Evolutionary conservation across 768 basidiomycete species (phyloP), one percentile per base, ranked within the genome.

Genomic region (Neoboletus subvelutipes): DNA sequence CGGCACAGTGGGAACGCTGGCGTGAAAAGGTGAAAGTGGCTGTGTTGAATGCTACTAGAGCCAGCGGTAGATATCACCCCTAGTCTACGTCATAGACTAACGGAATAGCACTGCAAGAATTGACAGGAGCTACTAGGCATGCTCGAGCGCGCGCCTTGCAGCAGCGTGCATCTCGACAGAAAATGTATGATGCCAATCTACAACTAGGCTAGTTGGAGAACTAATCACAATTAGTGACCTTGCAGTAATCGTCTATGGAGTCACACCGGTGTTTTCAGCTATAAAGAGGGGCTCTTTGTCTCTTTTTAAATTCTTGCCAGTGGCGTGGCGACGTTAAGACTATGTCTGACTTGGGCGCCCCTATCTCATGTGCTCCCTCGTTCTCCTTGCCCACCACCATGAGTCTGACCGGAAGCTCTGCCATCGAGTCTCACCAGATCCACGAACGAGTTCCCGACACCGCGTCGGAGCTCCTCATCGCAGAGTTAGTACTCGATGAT

Each of bases 401-500:
- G 66, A 36, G 20, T 33, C 39, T 52, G 24, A 40, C 18, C 24
- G 52, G 55, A 33, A 50, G 34, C 56, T 59, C 54, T 65, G 50
- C 40, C 51, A 46, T 50, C 39, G 67, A 67, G 56, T 18, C 29
- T 41, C 55, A 59, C 13, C 40, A 5, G 43, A 15, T 22, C 57
- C 13, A 36, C 43, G 62, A 50, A 12, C 45, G 20, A 31, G 18
- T 4, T 48, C 20, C 29, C 13, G 80, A 82, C 57, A n/a, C 65
- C 3, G 74, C 71, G 11, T 74, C 76, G 20, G 67, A 74, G 24
- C 62, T 75, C 9, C 70, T 83, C 43, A 72, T 78, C 36, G 73
- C 76, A 1, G 69, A 76, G 52, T 72, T 81, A 43, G 60, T 64
- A 4, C 72, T 81, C 34, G 66, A 74, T n/a, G 80, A 82, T 54